Percentiles rank a stretch among this genome's conserved stretches.
Evolutionary conservation across 495 filamentous ascomycete species (phyloP).

Genomic region (Talaromyces thailandensis): DNA sequence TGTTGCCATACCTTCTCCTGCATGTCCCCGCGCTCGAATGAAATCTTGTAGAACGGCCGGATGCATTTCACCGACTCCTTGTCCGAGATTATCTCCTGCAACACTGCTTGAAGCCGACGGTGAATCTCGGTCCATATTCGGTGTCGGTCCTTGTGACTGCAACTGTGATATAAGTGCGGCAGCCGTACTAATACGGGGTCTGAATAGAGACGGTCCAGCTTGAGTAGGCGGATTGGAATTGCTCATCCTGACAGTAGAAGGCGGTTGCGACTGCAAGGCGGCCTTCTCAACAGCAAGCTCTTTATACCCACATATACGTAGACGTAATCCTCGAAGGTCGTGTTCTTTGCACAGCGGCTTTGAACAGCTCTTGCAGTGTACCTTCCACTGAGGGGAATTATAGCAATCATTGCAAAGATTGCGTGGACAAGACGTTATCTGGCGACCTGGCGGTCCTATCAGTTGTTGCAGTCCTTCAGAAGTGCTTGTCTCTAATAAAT

Average conservation of each 20-base stretch:
- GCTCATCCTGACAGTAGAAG: neutral
- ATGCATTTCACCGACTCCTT: constrained; percentile 16
- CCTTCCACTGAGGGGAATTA: constrained; percentile 48
- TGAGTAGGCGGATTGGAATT: neutral
- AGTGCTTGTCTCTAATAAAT: constrained; percentile 34
- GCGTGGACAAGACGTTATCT: constrained; percentile 44
- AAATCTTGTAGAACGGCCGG: constrained; percentile 12
- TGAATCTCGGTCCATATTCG: constrained; percentile 1
- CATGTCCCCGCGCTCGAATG: constrained; percentile 1
- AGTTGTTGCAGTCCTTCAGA: constrained; percentile 45
- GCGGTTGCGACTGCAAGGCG: constrained; percentile 22
- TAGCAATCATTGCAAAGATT: constrained; percentile 53
- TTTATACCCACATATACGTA: constrained; percentile 50
- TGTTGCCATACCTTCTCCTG: constrained; percentile 5
- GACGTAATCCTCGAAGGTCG: constrained; percentile 50
- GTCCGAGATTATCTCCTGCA: constrained; percentile 25
- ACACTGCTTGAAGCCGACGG: constrained; percentile 32
- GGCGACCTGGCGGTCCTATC: constrained; percentile 34
- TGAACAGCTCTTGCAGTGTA: constrained; percentile 48
- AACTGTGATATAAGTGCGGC: neutral
- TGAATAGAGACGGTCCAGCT: constrained; percentile 1
- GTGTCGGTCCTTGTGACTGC: neutral
- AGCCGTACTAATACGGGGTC: neutral
- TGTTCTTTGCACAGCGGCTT: constrained; percentile 53
- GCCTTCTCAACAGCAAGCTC: constrained; percentile 47